phyloP scores from a whole-genome alignment of 805 yeast genomes.

The Myxozyma melibiosi region DNA sequence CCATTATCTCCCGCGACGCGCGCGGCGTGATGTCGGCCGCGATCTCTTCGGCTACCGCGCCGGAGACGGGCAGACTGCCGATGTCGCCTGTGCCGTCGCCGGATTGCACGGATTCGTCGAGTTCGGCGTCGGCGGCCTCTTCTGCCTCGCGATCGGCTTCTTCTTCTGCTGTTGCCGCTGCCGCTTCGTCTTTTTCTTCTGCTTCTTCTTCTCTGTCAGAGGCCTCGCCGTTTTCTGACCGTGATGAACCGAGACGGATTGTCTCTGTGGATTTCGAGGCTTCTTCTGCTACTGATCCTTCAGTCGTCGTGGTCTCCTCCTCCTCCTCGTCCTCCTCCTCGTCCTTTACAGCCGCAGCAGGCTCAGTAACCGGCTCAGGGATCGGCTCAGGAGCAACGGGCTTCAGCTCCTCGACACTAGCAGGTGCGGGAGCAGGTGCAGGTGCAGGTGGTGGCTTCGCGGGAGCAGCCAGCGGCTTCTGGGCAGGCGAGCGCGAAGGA shows the following conservation, averaged over 20 bases:
- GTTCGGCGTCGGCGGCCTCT: too few species aligned
- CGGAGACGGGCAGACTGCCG: slow-evolving; percentile 6
- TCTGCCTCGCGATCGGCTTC: background rate
- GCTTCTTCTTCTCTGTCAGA: background rate
- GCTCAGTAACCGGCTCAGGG: background rate
- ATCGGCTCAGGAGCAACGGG: too few species aligned
- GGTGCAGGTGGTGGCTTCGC: background rate
- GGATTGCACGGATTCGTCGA: background rate
- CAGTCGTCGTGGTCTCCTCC: background rate
- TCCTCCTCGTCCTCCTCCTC: background rate
- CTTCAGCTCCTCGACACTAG: background rate
- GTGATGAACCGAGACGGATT: too few species aligned
- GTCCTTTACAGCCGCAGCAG: background rate
- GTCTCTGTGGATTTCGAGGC: too few species aligned
- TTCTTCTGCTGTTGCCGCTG: background rate
- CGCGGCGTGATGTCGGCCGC: slow-evolving; percentile 2
- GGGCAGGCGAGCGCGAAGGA: slow-evolving; percentile 1
- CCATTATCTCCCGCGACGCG: slow-evolving; percentile 4
- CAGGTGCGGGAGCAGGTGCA: background rate
- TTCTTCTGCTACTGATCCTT: too few species aligned
- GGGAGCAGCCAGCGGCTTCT: background rate
- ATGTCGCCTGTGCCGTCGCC: slow-evolving; percentile 9
- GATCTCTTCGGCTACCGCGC: slow-evolving; percentile 2
- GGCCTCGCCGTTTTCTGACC: background rate
- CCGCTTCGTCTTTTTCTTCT: background rate